Percentiles rank a stretch among this genome's conserved stretches.
phyloP scores from a whole-genome alignment of 192 early-diverging fungal genomes.

The Podila minutissima region DNA sequence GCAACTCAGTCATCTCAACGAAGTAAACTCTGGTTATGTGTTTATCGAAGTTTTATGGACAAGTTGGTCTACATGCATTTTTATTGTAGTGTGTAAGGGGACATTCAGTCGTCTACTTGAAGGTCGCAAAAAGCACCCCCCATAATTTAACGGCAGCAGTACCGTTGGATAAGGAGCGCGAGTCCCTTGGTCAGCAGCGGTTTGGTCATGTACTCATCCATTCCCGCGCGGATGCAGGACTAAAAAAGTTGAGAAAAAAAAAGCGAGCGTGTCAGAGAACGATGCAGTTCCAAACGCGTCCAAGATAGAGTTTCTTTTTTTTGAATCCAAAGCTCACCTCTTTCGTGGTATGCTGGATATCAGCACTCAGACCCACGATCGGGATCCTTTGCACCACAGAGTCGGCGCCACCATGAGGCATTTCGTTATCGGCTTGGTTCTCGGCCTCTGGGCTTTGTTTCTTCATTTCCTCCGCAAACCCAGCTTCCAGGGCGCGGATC shows the following conservation, averaged over 20 bases:
- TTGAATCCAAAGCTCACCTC: constrained; percentile 28
- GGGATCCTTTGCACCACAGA: constrained; percentile 11
- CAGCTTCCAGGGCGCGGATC: constrained; percentile 25
- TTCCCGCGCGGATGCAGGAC: constrained; percentile 45
- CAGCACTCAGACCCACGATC: constrained; percentile 46
- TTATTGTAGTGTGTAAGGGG: too few relatives aligned
- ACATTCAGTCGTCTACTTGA: too few relatives aligned
- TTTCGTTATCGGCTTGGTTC: background rate
- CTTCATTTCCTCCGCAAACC: constrained; percentile 7
- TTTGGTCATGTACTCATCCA: constrained; percentile 53
- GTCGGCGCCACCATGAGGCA: background rate
- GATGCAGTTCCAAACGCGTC: background rate
- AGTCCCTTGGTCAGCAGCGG: constrained; percentile 50
- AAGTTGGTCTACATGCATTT: too few relatives aligned
- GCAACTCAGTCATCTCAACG: too few relatives aligned
- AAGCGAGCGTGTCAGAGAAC: background rate
- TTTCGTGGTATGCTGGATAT: constrained; percentile 42
- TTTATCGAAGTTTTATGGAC: too few relatives aligned
- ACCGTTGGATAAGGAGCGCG: constrained; percentile 35
- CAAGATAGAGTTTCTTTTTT: too few relatives aligned
- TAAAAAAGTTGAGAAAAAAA: background rate
- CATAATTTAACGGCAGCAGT: constrained; percentile 4
- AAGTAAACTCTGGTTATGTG: too few relatives aligned
- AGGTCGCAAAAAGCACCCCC: too few relatives aligned
- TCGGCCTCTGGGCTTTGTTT: background rate